Percentiles rank a stretch among this genome's conserved stretches.
These are phyloP conservation scores for Pseudocercospora fuligena DNA, from an alignment of 2,329 filamentous ascomycete species.

Conservation along the genomic window DNA sequence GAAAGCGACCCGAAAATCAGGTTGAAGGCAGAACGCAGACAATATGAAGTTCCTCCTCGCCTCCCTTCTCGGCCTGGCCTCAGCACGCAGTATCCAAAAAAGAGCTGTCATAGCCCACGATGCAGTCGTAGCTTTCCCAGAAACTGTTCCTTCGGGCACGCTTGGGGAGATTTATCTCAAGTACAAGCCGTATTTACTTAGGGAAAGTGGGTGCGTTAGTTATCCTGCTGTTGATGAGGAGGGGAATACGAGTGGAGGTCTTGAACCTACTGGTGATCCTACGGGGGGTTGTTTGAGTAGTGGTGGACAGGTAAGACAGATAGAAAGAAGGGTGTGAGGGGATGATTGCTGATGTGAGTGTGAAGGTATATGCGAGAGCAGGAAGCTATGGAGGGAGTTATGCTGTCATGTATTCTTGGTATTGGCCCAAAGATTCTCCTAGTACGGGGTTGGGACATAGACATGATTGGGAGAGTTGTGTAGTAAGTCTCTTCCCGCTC, in stretches of 20 bases:
- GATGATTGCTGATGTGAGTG: conserved; percentile 35
- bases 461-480: conserved; percentile 62
- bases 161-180: conserved; percentile 57
- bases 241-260: conserved; percentile 60
- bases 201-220: conserved; percentile 65
- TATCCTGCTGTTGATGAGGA: conserved; percentile 64
- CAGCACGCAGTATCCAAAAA: conserved; percentile 34
- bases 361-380: conserved; percentile 58
- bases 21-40: no score
- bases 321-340: background rate
- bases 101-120: conserved; percentile 53
- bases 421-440: conserved; percentile 55
- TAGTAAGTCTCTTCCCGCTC: conserved; percentile 31
- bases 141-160: conserved; percentile 57
- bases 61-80: conserved; percentile 1
- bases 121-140: conserved; percentile 58
- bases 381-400: conserved; percentile 48
- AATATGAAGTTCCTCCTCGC: background rate
- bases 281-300: conserved; percentile 49
- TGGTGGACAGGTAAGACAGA: background rate
- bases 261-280: conserved; percentile 47
- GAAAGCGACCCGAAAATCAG: no score
- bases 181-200: conserved; percentile 61
- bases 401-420: conserved; percentile 61
- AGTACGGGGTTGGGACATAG: conserved; percentile 55